Conservation (phyloP, 106 monocot genomes). For the Dioscorea dumetorum region DNA sequence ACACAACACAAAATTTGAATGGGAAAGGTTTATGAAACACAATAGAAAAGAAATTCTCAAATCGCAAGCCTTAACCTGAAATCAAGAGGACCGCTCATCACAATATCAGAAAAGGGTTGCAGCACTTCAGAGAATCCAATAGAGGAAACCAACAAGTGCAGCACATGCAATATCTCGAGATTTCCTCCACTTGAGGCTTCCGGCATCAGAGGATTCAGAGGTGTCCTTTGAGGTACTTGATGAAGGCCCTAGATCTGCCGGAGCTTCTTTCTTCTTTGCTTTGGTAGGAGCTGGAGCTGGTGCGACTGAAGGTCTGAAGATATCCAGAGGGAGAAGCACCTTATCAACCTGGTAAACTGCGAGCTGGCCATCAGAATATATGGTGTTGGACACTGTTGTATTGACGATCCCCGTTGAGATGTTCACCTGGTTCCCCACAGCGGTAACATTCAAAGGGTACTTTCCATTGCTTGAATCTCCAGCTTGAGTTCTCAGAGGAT, state of each 20-base stretch:
- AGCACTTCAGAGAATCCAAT: background rate
- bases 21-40: too few species aligned
- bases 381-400: constrained; percentile 46
- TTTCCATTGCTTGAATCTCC: constrained; percentile 39
- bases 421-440: constrained; percentile 59
- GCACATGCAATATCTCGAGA: background rate
- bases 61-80: too few species aligned
- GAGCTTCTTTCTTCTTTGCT: constrained; percentile 16
- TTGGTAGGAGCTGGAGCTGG: constrained; percentile 34
- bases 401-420: constrained; percentile 72
- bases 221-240: background rate
- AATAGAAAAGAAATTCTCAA: too few species aligned
- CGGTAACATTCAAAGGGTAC: constrained; percentile 65
- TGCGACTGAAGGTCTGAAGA: constrained; percentile 35
- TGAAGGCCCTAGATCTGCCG: background rate
- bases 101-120: too few species aligned
- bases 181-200: background rate
- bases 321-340: constrained; percentile 54
- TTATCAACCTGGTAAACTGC: constrained; percentile 70
- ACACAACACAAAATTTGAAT: too few species aligned
- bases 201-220: background rate
- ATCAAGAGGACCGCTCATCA: too few species aligned
- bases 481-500: constrained; percentile 79
- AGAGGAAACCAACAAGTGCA: background rate
- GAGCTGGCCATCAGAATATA: constrained; percentile 52